Evolutionary conservation across 768 basidiomycete species (phyloP).

Genomic region (Xanthoconium stramineum): DNA sequence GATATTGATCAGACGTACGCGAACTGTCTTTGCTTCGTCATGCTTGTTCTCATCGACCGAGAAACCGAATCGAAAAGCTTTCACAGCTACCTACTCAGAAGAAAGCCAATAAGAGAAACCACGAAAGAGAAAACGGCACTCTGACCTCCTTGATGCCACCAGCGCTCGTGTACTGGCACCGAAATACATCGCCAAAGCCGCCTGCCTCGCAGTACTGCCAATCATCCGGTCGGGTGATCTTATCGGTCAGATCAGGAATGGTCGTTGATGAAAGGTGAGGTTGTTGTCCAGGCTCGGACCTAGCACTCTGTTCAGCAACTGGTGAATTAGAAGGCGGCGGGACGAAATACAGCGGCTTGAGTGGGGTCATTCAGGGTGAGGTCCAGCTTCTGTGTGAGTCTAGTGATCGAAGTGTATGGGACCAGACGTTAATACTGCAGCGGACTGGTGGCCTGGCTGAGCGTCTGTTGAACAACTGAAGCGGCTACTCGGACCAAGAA

Average conservation of each 20-base stretch:
- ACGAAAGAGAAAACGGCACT: not conserved
- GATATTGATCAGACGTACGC: not conserved
- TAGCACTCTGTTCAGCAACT: not conserved
- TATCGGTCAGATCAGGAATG: not conserved
- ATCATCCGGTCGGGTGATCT: not conserved
- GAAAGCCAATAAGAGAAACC: not conserved
- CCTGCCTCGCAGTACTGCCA: conserved; percentile 2
- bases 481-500: no score
- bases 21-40: not conserved
- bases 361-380: not conserved
- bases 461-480: no score
- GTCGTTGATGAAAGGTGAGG: not conserved
- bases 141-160: not conserved
- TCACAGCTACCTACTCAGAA: conserved; percentile 1
- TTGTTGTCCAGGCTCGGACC: not conserved
- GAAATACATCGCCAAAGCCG: conserved; percentile 7
- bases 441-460: no score
- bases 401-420: no score
- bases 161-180: not conserved
- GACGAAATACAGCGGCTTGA: not conserved
- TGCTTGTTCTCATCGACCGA: not conserved
- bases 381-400: not conserved
- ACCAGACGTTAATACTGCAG: no score
- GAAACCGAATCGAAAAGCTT: conserved; percentile 6
- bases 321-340: not conserved